Base-by-base conservation (phyloP, 1,139 yeast species). In the Lodderomyces oxycetoniae region DNA sequence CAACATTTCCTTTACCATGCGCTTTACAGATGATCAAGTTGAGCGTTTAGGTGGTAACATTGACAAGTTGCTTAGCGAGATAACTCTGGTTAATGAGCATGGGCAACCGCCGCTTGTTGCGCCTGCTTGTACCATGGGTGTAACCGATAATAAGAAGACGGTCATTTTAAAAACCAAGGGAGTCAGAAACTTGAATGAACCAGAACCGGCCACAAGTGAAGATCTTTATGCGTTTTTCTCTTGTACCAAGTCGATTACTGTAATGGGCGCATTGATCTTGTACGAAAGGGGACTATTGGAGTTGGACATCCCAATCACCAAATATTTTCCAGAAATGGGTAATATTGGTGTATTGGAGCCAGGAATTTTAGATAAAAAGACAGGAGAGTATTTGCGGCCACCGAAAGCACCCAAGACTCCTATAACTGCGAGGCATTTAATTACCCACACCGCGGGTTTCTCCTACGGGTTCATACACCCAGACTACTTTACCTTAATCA, bases 391-490 rank as follows among this genome's bases (percentile, higher is more conserved):
- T 33, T 38, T 39, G 3, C 41, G 37, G 13, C 55, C 59, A 5
- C 62, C 63, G 7, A 43, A 54, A 4, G 51, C 48, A 16, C 70
- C 74, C 11, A 53, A 48, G 17, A 60, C 47, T 14, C 56, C 61
- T 13, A 53, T 71, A 11, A 76, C 81, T 0, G 49, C 72, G 17
- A 59, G 71, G 38, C 71, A 70, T 40, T 63, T 77, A 36, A 52
- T 76, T 29, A 52, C 67, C 3, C 79, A 76, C 45, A 74, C 77
- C 1, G 57, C 77, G 2, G 79, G 79, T 0, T 64, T 73, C 33
- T 60, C 71, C 3, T 73, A 73, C 50, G 59, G 66, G 1, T 71
- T 71, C 44, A 56, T 70, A 36, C 59, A 59, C 42, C 49, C 51
- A 3, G 63, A 54, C 32, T 57, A 56, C 40, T 38, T 43, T 27